Base-by-base conservation (phyloP, 225 moss, liverwort and hornwort genomes). In the Ulota crispa region DNA sequence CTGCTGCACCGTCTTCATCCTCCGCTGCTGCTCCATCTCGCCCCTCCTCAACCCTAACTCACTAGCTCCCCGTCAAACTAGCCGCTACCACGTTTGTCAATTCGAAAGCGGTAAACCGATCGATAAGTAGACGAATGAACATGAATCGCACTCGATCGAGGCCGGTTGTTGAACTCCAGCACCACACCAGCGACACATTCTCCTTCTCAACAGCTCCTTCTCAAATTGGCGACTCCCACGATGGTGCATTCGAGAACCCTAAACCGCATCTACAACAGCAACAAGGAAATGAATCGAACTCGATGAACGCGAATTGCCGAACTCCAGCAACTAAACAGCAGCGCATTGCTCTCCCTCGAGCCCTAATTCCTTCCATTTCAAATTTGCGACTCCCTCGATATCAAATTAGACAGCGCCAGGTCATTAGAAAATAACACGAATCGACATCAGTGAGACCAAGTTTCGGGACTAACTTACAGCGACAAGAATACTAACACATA, bases 1-100 rank as follows among this genome's bases (percentile, higher is more conserved):
- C 87, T 94, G 94, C 84, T 99, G 99, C 77, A 99, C 88, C 37
- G 85, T 93, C 84, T 93, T 94, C 99, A 96, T 93, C 79, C 89
- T 90, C 62, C 89, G 90, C 66, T 94, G 94, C 83, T 88, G 92
- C 83, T 91, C 91, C 91, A 91, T 91, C 23, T 79, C 80, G 59
- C 2, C 68, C 39, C 53, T 53, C 62, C 13, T 13, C 71, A 83
- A 70, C 64, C 70, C 72, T 68, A 45, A 20, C 31, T n/a, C n/a
- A n/a, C n/a, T 72, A 34, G 16, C 65, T 67, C 73, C 26, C 43
- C 56, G 27, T 9, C 72, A 14, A 31, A 43, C 23, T 34, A 32
- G 42, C 28, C 9, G 39, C 47, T 67, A 39, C 39, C 61, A 42
- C 75, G 12, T 9, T 19, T 30, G 11, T 41, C 68, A 37, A 5